phyloP scores from a whole-genome alignment of 768 basidiomycete genomes.

The Kwoniella shandongensis region DNA sequence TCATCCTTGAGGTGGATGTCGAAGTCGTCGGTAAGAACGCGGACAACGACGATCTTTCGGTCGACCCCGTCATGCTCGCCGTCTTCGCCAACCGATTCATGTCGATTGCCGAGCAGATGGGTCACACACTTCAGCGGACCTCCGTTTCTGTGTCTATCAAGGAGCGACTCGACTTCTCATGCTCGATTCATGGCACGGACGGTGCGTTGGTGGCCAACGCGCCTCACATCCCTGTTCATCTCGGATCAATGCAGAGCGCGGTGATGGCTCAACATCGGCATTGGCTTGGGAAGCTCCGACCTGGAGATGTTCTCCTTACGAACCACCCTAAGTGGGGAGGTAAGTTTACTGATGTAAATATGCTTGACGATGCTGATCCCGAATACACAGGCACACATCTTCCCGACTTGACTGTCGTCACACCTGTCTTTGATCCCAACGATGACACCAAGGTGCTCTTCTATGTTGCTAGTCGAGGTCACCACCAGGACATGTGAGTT shows the following conservation, averaged over 20 bases:
- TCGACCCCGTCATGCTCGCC: conserved; percentile 62
- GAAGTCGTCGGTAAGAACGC: conserved; percentile 1
- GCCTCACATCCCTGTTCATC: conserved; percentile 41
- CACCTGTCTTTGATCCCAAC: conserved; percentile 69
- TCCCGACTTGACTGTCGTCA: conserved; percentile 90
- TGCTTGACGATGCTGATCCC: conserved; percentile 19
- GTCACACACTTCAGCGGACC: conserved; percentile 82
- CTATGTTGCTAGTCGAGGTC: conserved; percentile 76
- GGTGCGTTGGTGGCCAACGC: conserved; percentile 47
- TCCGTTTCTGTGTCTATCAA: conserved; percentile 95
- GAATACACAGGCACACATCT: too few relatives aligned
- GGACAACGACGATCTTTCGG: conserved; percentile 21
- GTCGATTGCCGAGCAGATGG: conserved; percentile 94
- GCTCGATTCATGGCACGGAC: conserved; percentile 38
- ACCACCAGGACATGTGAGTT: conserved; percentile 71
- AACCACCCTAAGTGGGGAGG: conserved; percentile 53
- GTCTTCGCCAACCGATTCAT: conserved; percentile 96
- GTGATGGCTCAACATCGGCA: conserved; percentile 35
- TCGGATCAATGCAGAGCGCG: conserved; percentile 39
- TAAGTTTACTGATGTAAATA: too few relatives aligned
- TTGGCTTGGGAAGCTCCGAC: conserved; percentile 56
- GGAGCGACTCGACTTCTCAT: conserved; percentile 79
- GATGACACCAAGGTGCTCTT: conserved; percentile 59
- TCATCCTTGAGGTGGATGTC: conserved; percentile 37
- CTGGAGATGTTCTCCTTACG: conserved; percentile 90